Conservation (phyloP, 2,329 filamentous ascomycete species). For the Ascomycota sp. region DNA sequence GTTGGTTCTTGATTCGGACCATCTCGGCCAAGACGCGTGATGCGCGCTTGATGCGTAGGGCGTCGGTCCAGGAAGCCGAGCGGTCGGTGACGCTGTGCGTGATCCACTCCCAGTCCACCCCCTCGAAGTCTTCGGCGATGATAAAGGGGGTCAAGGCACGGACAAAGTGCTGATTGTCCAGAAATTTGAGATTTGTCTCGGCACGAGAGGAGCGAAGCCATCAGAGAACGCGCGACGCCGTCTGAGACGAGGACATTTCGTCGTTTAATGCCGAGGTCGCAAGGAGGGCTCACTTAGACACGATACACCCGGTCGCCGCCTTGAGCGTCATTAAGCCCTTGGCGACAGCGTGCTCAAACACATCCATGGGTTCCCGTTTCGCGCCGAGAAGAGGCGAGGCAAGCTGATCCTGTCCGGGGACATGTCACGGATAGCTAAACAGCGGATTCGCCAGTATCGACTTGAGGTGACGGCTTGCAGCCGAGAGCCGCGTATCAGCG, state of each 20-base stretch:
- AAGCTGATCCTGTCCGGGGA: slow-evolving; percentile 3
- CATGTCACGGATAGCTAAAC: slow-evolving; percentile 19
- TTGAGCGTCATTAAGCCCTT: slow-evolving; percentile 33
- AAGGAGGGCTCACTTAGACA: slow-evolving; percentile 23
- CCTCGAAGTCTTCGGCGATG: slow-evolving; percentile 29
- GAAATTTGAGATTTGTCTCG: slow-evolving; percentile 24
- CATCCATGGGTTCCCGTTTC: slow-evolving; percentile 26
- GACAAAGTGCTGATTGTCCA: slow-evolving; percentile 18
- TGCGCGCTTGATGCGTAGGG: slow-evolving; percentile 8
- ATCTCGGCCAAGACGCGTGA: slow-evolving; percentile 18
- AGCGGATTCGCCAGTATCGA: slow-evolving; percentile 36
- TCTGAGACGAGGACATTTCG: slow-evolving; percentile 16
- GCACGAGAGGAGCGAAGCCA: slow-evolving; percentile 33
- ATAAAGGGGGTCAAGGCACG: slow-evolving; percentile 25
- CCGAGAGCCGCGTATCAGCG: slow-evolving; percentile 15
- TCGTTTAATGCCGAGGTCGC: slow-evolving; percentile 3
- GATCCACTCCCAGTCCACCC: slow-evolving; percentile 32
- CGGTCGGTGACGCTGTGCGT: slow-evolving; percentile 15
- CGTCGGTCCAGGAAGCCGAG: slow-evolving; percentile 5
- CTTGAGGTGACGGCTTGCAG: slow-evolving; percentile 26
- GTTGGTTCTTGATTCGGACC: slow-evolving; percentile 20
- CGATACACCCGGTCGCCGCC: slow-evolving; percentile 32
- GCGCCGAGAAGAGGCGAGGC: slow-evolving; percentile 2
- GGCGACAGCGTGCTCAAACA: slow-evolving; percentile 35
- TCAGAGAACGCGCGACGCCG: slow-evolving; percentile 25